phyloP scores from a whole-genome alignment of 306 rosid species.

The Pachyrhizus erosus region DNA sequence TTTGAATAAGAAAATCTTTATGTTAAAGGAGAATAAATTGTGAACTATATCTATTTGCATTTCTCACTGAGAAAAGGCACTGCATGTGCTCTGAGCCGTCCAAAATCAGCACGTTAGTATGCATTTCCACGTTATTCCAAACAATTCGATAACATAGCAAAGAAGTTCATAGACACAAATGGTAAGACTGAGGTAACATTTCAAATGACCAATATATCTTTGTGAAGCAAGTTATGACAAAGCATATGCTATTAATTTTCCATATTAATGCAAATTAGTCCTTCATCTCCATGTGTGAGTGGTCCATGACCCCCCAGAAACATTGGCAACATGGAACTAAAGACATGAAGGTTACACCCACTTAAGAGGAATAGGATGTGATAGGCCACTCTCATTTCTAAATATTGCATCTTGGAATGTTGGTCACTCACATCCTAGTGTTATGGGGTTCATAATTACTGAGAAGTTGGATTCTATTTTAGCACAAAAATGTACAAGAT shows the following conservation, averaged over 20 bases:
- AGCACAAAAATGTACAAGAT: slow-evolving; percentile 34
- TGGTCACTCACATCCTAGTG: no score
- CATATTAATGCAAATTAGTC: slow-evolving; percentile 19
- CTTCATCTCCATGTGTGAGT: slow-evolving; percentile 31
- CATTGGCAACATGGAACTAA: slow-evolving; percentile 13
- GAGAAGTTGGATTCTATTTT: background rate
- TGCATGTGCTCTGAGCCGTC: background rate
- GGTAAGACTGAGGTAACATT: slow-evolving; percentile 19
- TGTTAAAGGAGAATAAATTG: background rate
- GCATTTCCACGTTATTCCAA: slow-evolving; percentile 15
- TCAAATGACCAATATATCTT: slow-evolving; percentile 22
- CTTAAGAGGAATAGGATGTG: slow-evolving; percentile 7
- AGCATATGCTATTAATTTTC: slow-evolving; percentile 31
- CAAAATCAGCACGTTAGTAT: slow-evolving; percentile 23
- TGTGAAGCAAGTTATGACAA: slow-evolving; percentile 21
- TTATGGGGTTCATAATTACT: slow-evolving; percentile 31
- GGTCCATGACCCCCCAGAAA: slow-evolving; percentile 2
- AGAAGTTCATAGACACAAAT: slow-evolving; percentile 1
- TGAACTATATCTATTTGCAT: background rate
- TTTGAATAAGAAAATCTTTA: background rate
- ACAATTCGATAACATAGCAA: background rate
- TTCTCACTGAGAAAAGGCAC: background rate
- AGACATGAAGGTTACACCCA: slow-evolving; percentile 36
- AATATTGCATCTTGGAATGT: background rate
- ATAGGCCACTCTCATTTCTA: slow-evolving; percentile 27